Evolutionary conservation across 441 rosid species (phyloP).

Genomic region (Pelargonium fulgidum): DNA sequence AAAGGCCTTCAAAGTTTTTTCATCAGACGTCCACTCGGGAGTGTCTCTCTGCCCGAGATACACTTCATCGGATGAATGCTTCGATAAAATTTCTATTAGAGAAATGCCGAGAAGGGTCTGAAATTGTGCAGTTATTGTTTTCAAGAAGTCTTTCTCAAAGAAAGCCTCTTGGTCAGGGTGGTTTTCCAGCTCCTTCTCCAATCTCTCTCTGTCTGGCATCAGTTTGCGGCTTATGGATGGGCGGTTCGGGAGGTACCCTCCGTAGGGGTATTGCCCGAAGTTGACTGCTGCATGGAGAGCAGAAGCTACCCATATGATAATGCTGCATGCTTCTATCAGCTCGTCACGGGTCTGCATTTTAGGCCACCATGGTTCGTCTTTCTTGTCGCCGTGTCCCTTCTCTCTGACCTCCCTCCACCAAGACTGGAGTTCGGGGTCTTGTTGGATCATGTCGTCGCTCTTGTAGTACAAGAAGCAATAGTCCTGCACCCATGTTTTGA

Average conservation of each 20-base stretch:
- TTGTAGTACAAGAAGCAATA: slow-evolving; percentile 47
- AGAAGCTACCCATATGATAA: slow-evolving; percentile 58
- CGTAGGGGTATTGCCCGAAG: slow-evolving; percentile 56
- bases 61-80: slow-evolving; percentile 42
- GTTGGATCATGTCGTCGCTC: slow-evolving; percentile 33
- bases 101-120: slow-evolving; percentile 40
- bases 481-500: slow-evolving; percentile 47
- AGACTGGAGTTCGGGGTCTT: slow-evolving; percentile 61
- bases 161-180: slow-evolving; percentile 35
- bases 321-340: slow-evolving; percentile 40
- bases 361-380: slow-evolving; percentile 54
- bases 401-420: slow-evolving; percentile 72
- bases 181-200: slow-evolving; percentile 34
- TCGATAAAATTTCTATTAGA: slow-evolving; percentile 44
- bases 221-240: slow-evolving; percentile 41
- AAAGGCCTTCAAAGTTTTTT: slow-evolving; percentile 32
- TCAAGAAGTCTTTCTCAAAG: slow-evolving; percentile 30
- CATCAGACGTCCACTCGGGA: slow-evolving; percentile 38
- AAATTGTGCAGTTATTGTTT: slow-evolving; percentile 44
- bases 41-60: slow-evolving; percentile 45
- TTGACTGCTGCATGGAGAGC: slow-evolving; percentile 57
- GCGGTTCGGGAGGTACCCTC: slow-evolving; percentile 51
- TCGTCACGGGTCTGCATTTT: slow-evolving; percentile 34
- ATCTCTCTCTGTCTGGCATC: slow-evolving; percentile 50
- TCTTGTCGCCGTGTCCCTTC: slow-evolving; percentile 65